Conservation (phyloP, 306 rosid species). For the Casuarina glauca region DNA sequence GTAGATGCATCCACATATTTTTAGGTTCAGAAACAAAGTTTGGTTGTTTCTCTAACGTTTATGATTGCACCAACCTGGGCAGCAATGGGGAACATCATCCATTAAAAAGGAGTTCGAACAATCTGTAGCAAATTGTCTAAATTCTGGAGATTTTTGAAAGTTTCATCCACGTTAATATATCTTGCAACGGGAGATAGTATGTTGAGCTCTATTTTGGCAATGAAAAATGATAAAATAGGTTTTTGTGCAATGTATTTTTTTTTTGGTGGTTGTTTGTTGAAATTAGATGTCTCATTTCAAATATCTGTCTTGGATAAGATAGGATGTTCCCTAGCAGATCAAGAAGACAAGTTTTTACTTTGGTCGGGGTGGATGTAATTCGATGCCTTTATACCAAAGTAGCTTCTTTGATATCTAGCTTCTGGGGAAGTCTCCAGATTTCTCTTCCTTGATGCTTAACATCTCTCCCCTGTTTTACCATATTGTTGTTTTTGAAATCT, state of each 20-base stretch:
- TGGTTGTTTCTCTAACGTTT: not conserved
- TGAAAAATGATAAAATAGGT: not conserved
- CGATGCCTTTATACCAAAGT: not conserved
- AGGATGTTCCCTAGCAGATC: not conserved
- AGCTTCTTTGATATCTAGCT: not conserved
- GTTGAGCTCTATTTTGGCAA: not conserved
- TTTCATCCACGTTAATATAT: not conserved
- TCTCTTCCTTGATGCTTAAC: not conserved
- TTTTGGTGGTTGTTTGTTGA: not conserved
- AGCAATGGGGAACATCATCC: not conserved
- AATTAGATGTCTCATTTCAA: not conserved
- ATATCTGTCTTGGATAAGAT: not conserved
- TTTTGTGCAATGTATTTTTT: not conserved
- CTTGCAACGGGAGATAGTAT: not conserved
- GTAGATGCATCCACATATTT: not conserved
- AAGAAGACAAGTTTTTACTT: not conserved
- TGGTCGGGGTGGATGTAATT: not conserved
- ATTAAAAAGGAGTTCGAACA: not conserved
- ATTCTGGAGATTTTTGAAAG: not conserved
- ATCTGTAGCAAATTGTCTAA: not conserved
- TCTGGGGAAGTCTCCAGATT: not conserved
- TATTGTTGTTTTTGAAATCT: not conserved
- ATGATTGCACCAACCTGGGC: not conserved
- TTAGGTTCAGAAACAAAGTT: not conserved
- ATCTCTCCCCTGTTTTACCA: not conserved